Evolutionary conservation across 768 basidiomycete species (phyloP).

Genomic region (Tylopilus sp.): DNA sequence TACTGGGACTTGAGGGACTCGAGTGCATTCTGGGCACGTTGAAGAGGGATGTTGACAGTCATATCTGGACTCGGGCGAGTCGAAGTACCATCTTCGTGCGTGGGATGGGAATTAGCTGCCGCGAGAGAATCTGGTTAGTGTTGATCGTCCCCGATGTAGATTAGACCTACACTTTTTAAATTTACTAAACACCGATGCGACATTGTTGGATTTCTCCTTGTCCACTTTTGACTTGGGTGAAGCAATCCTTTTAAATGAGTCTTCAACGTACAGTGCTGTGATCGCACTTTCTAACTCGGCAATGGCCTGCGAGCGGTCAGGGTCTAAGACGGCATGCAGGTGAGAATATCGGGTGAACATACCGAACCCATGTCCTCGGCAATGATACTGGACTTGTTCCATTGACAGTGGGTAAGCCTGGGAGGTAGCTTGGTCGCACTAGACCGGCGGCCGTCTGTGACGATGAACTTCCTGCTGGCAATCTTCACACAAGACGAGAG

Average conservation of each 20-base stretch:
- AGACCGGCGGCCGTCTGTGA: slow-evolving; percentile 37
- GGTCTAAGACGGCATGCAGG: neutral
- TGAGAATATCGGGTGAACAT: slow-evolving; percentile 23
- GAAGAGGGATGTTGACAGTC: slow-evolving; percentile 26
- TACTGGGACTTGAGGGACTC: slow-evolving; percentile 61
- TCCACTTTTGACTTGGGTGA: slow-evolving; percentile 36
- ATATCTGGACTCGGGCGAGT: slow-evolving; percentile 17
- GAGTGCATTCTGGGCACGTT: slow-evolving; percentile 47
- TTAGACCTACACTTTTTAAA: slow-evolving; percentile 54
- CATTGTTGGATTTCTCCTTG: slow-evolving; percentile 41
- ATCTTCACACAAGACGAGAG: slow-evolving; percentile 16
- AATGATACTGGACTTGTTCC: slow-evolving; percentile 48
- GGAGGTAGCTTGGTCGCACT: slow-evolving; percentile 34
- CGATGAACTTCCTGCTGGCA: slow-evolving; percentile 55
- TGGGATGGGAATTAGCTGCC: slow-evolving; percentile 18
- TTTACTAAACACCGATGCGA: slow-evolving; percentile 45
- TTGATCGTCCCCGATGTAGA: neutral
- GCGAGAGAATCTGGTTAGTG: neutral
- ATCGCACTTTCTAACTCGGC: slow-evolving; percentile 56
- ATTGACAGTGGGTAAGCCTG: slow-evolving; percentile 42
- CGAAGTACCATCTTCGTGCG: slow-evolving; percentile 28
- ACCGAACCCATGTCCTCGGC: slow-evolving; percentile 69
- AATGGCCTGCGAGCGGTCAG: slow-evolving; percentile 44
- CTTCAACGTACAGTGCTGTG: slow-evolving; percentile 38
- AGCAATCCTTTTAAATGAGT: slow-evolving; percentile 35